Evolutionary conservation across 164 flowering plant genomes (phyloP).

Genomic region (Kingdonia uniflora): DNA sequence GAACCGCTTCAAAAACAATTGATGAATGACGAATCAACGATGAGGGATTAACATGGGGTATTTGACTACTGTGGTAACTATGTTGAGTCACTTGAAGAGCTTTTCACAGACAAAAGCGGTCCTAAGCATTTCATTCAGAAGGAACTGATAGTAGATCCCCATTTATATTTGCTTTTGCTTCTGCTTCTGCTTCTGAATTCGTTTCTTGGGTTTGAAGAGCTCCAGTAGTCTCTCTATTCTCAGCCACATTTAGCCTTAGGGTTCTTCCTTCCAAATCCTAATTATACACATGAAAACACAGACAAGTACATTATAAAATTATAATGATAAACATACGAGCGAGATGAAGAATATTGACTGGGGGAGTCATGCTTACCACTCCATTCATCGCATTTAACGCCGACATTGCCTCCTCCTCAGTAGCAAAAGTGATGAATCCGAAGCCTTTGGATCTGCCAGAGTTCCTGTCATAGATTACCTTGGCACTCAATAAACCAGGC

Average conservation of each 20-base stretch:
- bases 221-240: conserved; percentile 22
- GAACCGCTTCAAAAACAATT: too few relatives aligned
- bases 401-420: conserved; percentile 43
- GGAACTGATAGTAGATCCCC: too few relatives aligned
- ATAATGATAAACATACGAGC: neutral
- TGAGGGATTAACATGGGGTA: too few relatives aligned
- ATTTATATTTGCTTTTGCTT: too few relatives aligned
- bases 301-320: neutral
- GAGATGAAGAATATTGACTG: neutral
- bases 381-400: conserved; percentile 68
- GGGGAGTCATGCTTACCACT: conserved; percentile 42
- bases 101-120: too few relatives aligned
- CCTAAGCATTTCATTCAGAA: too few relatives aligned
- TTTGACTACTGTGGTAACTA: too few relatives aligned
- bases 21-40: too few relatives aligned
- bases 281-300: neutral
- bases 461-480: conserved; percentile 52
- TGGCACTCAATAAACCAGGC: conserved; percentile 71
- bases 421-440: conserved; percentile 67
- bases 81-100: too few relatives aligned
- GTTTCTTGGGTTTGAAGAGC: conserved; percentile 11
- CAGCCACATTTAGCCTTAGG: conserved; percentile 54
- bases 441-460: conserved; percentile 79
- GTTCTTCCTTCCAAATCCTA: conserved; percentile 81
- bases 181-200: neutral